Evolutionary conservation across 23 red algal genomes (phyloP), one percentile per base, ranked within the genome.

Genomic region (Gracilaria gracilis): DNA sequence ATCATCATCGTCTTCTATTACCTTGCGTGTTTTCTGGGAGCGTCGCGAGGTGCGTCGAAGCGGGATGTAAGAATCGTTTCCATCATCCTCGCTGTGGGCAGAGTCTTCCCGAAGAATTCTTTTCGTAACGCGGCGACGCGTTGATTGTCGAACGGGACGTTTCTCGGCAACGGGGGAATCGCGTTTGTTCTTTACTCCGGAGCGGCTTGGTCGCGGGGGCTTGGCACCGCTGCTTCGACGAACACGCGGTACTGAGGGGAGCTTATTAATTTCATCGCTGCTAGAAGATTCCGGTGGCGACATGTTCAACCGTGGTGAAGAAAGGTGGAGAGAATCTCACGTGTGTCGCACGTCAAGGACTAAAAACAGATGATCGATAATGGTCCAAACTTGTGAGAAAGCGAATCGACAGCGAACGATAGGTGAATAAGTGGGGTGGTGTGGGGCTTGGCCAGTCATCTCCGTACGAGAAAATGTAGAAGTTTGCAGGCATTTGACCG

Each of bases 221-320:
- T 69, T 65, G 9, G 59, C 81, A 4, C 57, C 57, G 14, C 58
- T 59, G 67, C 64, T 59, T 67, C 84, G 84, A 58, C 84, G 84
- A 48, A 87, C 84, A 24, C 84, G 61, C 40, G 84, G 84, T 23
- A 87, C 67, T 34, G 62, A 25, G 24, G 84, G 84, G 17, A 87
- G 84, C 28, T 87, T 87, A 24, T 55, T 34, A 32, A 87, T 50
- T 57, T 87, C 84, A 35, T 87, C 84, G 58, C 84, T 87, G 67
- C 84, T 87, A 42, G 31, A 87, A 34, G 84, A 87, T 34, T 67
- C 64, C 23, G 25, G 40, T 20, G 84, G 84, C 32, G 84, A 53
- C 84, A 87, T 69, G 4, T 31, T 37, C 32, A 69, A 69, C 17
- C 4, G 0, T 36, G 64, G 16, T 19, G 31, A 38, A 69, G 64